Conservation (phyloP, 2,329 filamentous ascomycete species). For the Exophiala lecanii-corni region DNA sequence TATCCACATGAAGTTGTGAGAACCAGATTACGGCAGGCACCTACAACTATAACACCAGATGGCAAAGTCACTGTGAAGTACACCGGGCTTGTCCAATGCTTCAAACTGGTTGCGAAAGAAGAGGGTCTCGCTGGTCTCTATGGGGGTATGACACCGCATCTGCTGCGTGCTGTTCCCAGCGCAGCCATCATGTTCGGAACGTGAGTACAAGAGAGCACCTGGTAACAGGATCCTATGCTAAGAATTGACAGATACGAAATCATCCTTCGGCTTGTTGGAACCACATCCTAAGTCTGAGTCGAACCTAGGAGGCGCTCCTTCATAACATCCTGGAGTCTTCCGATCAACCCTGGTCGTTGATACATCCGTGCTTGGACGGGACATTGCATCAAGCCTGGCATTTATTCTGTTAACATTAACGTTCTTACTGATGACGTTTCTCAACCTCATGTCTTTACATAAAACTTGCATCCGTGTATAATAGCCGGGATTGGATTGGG, state of each 20-base stretch:
- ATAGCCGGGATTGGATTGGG: neutral
- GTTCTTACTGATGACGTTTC: no score
- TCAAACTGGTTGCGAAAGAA: constrained; percentile 79
- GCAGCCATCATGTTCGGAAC: constrained; percentile 97
- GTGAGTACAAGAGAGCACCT: constrained; percentile 48
- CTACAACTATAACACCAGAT: constrained; percentile 70
- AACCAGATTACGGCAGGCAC: constrained; percentile 79
- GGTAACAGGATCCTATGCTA: no score
- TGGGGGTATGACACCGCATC: constrained; percentile 84
- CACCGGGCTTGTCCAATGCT: constrained; percentile 82
- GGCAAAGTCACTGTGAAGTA: constrained; percentile 68
- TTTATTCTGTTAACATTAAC: no score
- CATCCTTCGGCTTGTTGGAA: constrained; percentile 33
- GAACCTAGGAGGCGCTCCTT: no score
- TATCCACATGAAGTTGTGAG: constrained; percentile 92
- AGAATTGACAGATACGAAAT: constrained; percentile 31
- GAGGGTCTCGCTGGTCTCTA: constrained; percentile 84
- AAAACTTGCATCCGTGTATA: neutral
- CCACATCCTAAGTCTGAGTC: constrained; percentile 32
- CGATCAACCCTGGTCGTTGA: no score
- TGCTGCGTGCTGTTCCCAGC: constrained; percentile 84
- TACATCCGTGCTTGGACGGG: no score
- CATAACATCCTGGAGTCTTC: no score
- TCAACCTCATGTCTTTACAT: no score
- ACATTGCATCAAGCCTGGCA: no score